These are phyloP conservation scores for Triangularia verruculosa DNA, from an alignment of 2,329 filamentous ascomycete genomes.

Conservation along the genomic window DNA sequence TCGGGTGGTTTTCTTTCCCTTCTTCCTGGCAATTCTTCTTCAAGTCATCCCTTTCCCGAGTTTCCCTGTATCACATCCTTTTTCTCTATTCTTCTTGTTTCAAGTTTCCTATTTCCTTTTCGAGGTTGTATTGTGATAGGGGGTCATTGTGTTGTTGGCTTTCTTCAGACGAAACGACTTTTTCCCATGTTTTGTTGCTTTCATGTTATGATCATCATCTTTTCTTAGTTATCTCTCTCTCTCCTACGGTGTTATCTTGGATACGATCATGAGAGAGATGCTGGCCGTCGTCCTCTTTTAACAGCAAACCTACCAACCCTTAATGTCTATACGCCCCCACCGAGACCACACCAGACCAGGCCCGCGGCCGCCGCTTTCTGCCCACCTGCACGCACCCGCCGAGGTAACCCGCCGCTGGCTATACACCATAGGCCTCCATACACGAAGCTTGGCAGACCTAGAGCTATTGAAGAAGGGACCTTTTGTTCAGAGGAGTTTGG, in stretches of 20 bases:
- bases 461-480: background rate
- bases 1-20: constrained; percentile 11
- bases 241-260: constrained; percentile 5
- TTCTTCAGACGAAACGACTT: constrained; percentile 8
- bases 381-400: constrained; percentile 14
- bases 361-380: constrained; percentile 12
- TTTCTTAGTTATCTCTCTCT: background rate
- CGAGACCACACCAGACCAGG: constrained; percentile 4
- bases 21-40: constrained; percentile 16
- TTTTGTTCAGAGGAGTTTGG: background rate
- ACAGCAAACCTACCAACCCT: constrained; percentile 4
- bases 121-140: constrained; percentile 17
- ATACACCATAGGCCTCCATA: constrained; percentile 12
- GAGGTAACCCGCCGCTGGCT: constrained; percentile 15
- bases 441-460: background rate
- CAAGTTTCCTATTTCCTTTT: constrained; percentile 27
- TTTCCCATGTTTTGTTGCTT: constrained; percentile 21
- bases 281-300: constrained; percentile 28
- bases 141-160: constrained; percentile 11
- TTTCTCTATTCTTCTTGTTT: constrained; percentile 29
- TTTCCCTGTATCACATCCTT: constrained; percentile 25
- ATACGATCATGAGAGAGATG: constrained; percentile 25
- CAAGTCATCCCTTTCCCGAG: background rate
- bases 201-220: constrained; percentile 1
- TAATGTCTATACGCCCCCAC: constrained; percentile 27